These are phyloP conservation scores for Microdochium trichocladiopsis DNA, from an alignment of 2,329 filamentous ascomycete genomes.

Conservation along the genomic window DNA sequence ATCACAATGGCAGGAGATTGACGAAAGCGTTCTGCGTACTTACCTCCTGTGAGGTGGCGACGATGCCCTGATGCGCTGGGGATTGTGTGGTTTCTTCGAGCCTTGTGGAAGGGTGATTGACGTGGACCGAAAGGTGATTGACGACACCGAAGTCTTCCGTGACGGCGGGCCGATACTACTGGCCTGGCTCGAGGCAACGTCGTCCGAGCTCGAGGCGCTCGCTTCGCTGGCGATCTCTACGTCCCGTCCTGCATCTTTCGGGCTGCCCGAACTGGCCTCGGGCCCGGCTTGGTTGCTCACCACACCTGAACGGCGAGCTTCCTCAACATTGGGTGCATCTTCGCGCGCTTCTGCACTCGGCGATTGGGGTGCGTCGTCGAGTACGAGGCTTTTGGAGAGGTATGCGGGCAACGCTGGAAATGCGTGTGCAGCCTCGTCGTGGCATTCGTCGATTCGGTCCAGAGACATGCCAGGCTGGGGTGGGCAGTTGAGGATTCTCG, in stretches of 20 bases:
- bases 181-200: conserved; percentile 24
- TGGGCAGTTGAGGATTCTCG: too few species aligned
- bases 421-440: background rate
- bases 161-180: conserved; percentile 23
- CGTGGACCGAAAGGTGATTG: conserved; percentile 38
- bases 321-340: background rate
- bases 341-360: background rate
- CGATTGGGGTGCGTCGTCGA: background rate
- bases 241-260: conserved; percentile 13
- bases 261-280: background rate
- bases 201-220: conserved; percentile 23
- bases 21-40: conserved; percentile 12
- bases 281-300: background rate
- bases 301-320: background rate
- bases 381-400: background rate
- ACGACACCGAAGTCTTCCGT: conserved; percentile 39
- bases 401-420: background rate
- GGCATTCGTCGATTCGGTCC: background rate
- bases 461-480: background rate
- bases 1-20: background rate
- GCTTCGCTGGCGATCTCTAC: conserved; percentile 18
- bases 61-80: conserved; percentile 32
- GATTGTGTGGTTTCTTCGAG: conserved; percentile 34
- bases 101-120: conserved; percentile 41
- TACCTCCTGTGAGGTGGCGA: conserved; percentile 45